These are phyloP conservation scores for Helenozyma baotianmanensis DNA, from an alignment of 805 yeast genomes.

Conservation along the genomic window DNA sequence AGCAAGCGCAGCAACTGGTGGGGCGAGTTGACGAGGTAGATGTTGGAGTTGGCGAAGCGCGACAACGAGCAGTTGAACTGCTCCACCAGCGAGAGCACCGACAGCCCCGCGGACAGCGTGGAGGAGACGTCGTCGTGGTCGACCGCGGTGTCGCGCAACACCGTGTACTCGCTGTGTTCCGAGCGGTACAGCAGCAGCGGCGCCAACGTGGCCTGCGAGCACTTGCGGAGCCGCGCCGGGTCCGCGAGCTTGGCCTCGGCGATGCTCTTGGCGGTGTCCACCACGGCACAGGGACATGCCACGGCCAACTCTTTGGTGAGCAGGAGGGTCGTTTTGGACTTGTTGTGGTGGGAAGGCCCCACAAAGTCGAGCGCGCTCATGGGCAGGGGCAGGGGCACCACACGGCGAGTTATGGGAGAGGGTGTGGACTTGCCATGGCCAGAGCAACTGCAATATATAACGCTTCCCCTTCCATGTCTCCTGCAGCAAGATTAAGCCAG, in stretches of 20 bases:
- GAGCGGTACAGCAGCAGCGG: too few species aligned
- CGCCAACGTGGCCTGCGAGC: neutral
- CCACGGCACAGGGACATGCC: slow-evolving; percentile 1
- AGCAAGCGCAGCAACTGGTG: slow-evolving; percentile 15
- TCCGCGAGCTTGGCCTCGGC: neutral
- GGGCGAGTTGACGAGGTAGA: slow-evolving; percentile 3
- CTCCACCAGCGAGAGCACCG: neutral
- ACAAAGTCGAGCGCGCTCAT: slow-evolving; percentile 1
- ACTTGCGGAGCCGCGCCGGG: neutral
- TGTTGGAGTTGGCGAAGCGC: slow-evolving; percentile 1
- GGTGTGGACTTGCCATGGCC: too few species aligned
- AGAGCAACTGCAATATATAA: too few species aligned
- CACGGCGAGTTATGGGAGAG: too few species aligned
- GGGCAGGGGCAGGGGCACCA: too few species aligned
- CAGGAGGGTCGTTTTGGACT: slow-evolving; percentile 6
- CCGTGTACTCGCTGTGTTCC: too few species aligned
- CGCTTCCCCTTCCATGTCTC: too few species aligned
- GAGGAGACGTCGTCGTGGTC: too few species aligned
- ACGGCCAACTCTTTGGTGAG: slow-evolving; percentile 5
- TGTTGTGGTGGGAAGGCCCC: neutral
- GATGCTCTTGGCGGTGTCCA: neutral
- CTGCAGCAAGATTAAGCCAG: neutral
- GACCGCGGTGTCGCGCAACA: too few species aligned
- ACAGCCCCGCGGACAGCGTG: too few species aligned
- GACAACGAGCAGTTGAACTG: slow-evolving; percentile 6